Percentiles rank a stretch among this genome's conserved stretches.
Evolutionary conservation across 352 stramenopile genomes (phyloP).

Genomic region (Thalassiosira hispida): DNA sequence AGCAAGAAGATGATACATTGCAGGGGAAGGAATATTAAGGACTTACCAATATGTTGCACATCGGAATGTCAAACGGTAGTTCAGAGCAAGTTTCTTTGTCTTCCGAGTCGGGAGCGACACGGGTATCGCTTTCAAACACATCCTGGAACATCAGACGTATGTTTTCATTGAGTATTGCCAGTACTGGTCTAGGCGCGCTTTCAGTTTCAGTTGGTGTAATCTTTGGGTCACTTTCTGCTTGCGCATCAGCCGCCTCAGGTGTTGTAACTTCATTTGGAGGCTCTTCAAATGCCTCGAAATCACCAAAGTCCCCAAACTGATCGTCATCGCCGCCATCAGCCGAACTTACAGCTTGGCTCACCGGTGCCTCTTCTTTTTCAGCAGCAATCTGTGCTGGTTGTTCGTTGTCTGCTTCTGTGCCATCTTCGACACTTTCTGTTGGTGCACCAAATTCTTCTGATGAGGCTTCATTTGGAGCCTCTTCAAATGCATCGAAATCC

Average conservation of each 20-base stretch:
- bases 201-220: not conserved
- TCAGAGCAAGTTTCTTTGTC: slow-evolving; percentile 8
- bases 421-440: slow-evolving; percentile 6
- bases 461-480: too few species aligned
- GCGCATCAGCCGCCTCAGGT: not conserved
- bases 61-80: slow-evolving; percentile 38
- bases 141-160: slow-evolving; percentile 46
- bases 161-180: slow-evolving; percentile 31
- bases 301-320: slow-evolving; percentile 33
- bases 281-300: slow-evolving; percentile 28
- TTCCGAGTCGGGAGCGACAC: not conserved
- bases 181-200: not conserved
- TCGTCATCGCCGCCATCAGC: not conserved
- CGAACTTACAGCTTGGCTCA: not conserved
- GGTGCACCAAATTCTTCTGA: not conserved
- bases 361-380: not conserved
- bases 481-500: slow-evolving; percentile 29
- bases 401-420: too few species aligned
- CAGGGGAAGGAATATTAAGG: not conserved
- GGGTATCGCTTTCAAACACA: slow-evolving; percentile 27
- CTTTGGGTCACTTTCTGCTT: slow-evolving; percentile 14
- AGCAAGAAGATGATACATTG: not conserved
- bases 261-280: not conserved
- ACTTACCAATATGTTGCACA: slow-evolving; percentile 46
- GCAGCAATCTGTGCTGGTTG: not conserved